Evolutionary conservation across 768 basidiomycete species (phyloP).

Genomic region (Dioszegia aurantiaca): DNA sequence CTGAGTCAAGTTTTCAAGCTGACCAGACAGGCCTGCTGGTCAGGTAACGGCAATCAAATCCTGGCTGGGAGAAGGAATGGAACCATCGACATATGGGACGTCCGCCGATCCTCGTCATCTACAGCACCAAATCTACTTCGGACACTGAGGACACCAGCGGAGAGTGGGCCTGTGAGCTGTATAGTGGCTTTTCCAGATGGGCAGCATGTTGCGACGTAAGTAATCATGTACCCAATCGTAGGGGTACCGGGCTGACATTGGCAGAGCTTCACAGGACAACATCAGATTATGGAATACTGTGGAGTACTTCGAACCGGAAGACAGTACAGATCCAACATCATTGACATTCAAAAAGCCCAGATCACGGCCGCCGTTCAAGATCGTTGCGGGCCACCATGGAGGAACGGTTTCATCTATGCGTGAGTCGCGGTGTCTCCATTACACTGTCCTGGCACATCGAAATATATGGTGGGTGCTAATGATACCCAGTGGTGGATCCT

Average conservation of each 20-base stretch:
- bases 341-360: slow-evolving; percentile 57
- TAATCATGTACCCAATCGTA: slow-evolving; percentile 18
- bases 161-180: slow-evolving; percentile 87
- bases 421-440: slow-evolving; percentile 57
- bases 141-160: slow-evolving; percentile 77
- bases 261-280: slow-evolving; percentile 81
- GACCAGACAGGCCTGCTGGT: slow-evolving; percentile 80
- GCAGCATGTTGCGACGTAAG: slow-evolving; percentile 84
- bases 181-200: slow-evolving; percentile 88
- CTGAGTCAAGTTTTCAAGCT: neutral
- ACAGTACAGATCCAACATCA: slow-evolving; percentile 19
- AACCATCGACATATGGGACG: slow-evolving; percentile 89
- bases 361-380: slow-evolving; percentile 78
- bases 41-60: slow-evolving; percentile 77
- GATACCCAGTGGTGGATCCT: slow-evolving; percentile 72
- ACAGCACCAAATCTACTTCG: slow-evolving; percentile 74
- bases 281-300: slow-evolving; percentile 89
- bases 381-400: slow-evolving; percentile 92
- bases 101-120: slow-evolving; percentile 65
- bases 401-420: slow-evolving; percentile 89
- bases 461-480: neutral
- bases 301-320: slow-evolving; percentile 69
- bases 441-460: neutral
- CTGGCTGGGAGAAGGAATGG: slow-evolving; percentile 88
- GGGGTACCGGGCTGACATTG: neutral